A percentile compares a stretch with the other conserved stretches of the same genome.
These are phyloP conservation scores for Leccinum boreale DNA, from an alignment of 768 basidiomycete genomes.

Conservation along the genomic window DNA sequence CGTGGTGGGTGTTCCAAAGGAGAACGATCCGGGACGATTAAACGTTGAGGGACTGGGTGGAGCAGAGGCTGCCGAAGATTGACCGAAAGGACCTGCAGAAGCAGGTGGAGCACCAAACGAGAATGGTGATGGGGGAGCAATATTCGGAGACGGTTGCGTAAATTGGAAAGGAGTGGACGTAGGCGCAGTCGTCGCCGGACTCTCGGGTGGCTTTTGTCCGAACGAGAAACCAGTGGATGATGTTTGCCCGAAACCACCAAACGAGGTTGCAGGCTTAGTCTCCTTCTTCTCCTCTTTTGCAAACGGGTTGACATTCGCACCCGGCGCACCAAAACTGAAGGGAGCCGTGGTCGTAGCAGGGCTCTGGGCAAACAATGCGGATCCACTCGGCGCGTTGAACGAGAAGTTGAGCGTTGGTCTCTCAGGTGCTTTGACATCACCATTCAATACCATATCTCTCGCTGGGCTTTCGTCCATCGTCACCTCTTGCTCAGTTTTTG, in stretches of 20 bases:
- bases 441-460: conserved; percentile 52
- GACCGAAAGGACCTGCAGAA: conserved; percentile 41
- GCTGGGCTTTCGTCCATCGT: conserved; percentile 83
- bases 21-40: conserved; percentile 43
- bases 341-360: conserved; percentile 30
- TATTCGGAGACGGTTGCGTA: conserved; percentile 35
- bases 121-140: conserved; percentile 41
- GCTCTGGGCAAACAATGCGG: conserved; percentile 34
- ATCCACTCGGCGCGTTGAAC: conserved; percentile 40
- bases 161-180: conserved; percentile 48
- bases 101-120: conserved; percentile 41
- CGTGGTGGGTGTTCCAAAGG: conserved; percentile 42
- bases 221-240: conserved; percentile 45
- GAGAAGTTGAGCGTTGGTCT: conserved; percentile 47
- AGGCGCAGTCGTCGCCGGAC: conserved; percentile 38
- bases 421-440: conserved; percentile 33
- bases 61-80: conserved; percentile 41
- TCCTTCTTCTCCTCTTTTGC: conserved; percentile 46
- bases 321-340: conserved; percentile 34
- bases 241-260: conserved; percentile 47
- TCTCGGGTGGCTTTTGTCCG: conserved; percentile 39
- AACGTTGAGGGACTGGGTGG: conserved; percentile 61
- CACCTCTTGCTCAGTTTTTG: conserved; percentile 62
- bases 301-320: conserved; percentile 43
- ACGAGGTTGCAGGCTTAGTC: conserved; percentile 39